Conservation (phyloP, 192 early-diverging fungal genomes). For the Haplosporangium gracile region DNA sequence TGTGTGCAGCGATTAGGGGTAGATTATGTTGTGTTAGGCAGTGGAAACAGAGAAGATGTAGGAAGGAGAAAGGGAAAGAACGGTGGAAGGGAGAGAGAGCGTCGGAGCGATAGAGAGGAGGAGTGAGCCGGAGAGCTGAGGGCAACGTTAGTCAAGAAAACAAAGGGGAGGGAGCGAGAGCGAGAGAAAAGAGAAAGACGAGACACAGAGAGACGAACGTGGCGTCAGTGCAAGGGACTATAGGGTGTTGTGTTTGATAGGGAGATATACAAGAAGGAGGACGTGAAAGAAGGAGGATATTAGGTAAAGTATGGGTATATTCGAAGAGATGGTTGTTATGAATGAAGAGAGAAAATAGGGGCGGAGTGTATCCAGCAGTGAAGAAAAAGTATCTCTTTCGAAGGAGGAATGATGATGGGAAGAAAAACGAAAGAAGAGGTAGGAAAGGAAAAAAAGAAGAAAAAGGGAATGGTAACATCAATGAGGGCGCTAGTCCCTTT, state of each 20-base stretch:
- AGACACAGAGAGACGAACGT: not conserved
- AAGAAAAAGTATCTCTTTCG: not conserved
- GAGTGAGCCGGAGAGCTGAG: not conserved
- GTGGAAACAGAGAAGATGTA: not conserved
- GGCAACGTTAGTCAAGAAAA: constrained; percentile 3
- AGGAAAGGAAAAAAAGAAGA: not conserved
- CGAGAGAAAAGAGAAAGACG: not conserved
- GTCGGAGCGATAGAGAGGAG: not conserved
- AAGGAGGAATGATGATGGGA: not conserved
- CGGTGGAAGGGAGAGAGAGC: not conserved
- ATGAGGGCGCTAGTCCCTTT: not conserved
- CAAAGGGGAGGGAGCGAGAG: not conserved
- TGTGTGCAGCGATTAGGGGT: not conserved
- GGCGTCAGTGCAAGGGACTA: not conserved
- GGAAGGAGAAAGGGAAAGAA: not conserved
- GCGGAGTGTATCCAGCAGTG: not conserved
- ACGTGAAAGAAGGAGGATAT: not conserved
- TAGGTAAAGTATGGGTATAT: no score
- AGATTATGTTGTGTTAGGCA: not conserved
- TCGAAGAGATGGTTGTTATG: no score
- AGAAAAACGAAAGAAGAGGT: not conserved
- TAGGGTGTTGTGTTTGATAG: not conserved
- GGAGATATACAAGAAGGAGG: not conserved
- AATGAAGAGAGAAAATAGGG: no score
- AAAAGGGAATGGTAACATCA: not conserved